These are phyloP conservation scores for Thraustotheca clavata DNA, from an alignment of 352 stramenopile species.

Conservation along the genomic window DNA sequence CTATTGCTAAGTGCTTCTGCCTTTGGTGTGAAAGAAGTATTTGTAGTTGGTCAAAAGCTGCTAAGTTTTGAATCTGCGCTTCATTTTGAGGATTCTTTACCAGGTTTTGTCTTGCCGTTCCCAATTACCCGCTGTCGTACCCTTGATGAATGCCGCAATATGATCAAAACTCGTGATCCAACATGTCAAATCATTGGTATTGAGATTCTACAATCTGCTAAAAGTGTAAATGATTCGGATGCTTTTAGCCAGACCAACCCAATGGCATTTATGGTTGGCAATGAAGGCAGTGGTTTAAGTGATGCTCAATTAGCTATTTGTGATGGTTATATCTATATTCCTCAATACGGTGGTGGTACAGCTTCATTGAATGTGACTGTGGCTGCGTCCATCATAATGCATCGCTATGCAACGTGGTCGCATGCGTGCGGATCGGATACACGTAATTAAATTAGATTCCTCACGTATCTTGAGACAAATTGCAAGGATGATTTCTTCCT, in stretches of 20 bases:
- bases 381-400: slow-evolving; percentile 89
- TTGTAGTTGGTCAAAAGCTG: slow-evolving; percentile 82
- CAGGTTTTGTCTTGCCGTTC: slow-evolving; percentile 40
- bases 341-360: slow-evolving; percentile 91
- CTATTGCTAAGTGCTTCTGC: slow-evolving; percentile 74
- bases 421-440: slow-evolving; percentile 4
- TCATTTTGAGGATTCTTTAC: slow-evolving; percentile 48
- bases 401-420: slow-evolving; percentile 83
- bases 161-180: slow-evolving; percentile 38
- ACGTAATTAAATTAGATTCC: slow-evolving; percentile 23
- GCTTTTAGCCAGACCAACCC: slow-evolving; percentile 41
- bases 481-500: not conserved
- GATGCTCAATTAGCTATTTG: slow-evolving; percentile 87
- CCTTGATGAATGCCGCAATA: slow-evolving; percentile 64
- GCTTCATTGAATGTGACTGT: slow-evolving; percentile 95
- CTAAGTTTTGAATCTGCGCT: slow-evolving; percentile 45
- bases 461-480: slow-evolving; percentile 23
- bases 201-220: slow-evolving; percentile 86
- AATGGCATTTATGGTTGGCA: slow-evolving; percentile 93
- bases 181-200: slow-evolving; percentile 86
- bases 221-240: slow-evolving; percentile 56
- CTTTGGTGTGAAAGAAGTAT: slow-evolving; percentile 76
- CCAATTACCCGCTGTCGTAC: slow-evolving; percentile 62
- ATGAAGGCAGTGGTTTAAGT: slow-evolving; percentile 93
- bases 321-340: slow-evolving; percentile 91